phyloP scores from a whole-genome alignment of 2,329 filamentous ascomycete genomes.

The Rhynchosporium graminicola region DNA sequence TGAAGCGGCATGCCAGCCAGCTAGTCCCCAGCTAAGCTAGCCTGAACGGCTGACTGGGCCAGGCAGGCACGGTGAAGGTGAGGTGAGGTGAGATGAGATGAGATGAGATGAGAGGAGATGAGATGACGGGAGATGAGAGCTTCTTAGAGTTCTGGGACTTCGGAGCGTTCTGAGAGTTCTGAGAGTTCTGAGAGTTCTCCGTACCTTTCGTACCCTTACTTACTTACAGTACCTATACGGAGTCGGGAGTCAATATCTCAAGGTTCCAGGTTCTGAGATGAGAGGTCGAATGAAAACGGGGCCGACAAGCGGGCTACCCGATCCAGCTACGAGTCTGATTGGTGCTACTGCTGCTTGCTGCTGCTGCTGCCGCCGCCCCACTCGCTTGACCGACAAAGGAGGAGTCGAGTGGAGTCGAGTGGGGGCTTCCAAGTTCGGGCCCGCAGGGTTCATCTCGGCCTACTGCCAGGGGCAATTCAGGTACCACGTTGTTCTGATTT shows the following conservation, averaged over 20 bases:
- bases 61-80: background rate
- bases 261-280: background rate
- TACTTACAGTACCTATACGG: no score
- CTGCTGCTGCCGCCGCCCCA: background rate
- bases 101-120: background rate
- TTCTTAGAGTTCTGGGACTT: no score
- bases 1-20: no score
- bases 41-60: no score
- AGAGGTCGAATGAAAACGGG: constrained; percentile 9
- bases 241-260: no score
- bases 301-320: constrained; percentile 4
- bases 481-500: background rate
- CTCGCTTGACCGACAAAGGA: constrained; percentile 20
- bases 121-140: no score
- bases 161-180: no score
- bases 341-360: constrained; percentile 6
- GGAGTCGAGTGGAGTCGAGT: constrained; percentile 3
- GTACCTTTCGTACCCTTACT: no score
- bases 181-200: no score
- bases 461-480: constrained; percentile 3
- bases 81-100: background rate
- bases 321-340: constrained; percentile 19
- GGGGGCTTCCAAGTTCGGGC: constrained; percentile 8
- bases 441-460: background rate
- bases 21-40: no score